These are phyloP conservation scores for Fusarium foetens DNA, from an alignment of 2,329 filamentous ascomycete species.

Conservation along the genomic window DNA sequence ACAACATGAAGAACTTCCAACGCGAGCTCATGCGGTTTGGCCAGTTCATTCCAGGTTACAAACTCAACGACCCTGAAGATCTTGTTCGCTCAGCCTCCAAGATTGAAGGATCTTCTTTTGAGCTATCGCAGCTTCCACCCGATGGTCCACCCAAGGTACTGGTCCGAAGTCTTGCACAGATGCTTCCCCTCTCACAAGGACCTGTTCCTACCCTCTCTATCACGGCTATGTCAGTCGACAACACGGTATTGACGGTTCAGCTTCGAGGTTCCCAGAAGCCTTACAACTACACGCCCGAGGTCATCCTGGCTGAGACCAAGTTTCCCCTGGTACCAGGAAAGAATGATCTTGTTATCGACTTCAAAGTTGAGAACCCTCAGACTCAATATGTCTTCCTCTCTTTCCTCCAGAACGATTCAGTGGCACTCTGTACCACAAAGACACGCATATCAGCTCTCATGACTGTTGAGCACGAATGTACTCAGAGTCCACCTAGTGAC, in stretches of 20 bases:
- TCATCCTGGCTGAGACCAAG: not conserved
- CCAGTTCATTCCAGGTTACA: slow-evolving; percentile 14
- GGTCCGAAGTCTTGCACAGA: slow-evolving; percentile 15
- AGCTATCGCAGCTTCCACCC: not conserved
- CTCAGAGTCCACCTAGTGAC: not conserved
- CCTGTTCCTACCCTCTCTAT: slow-evolving; percentile 1
- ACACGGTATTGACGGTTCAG: not conserved
- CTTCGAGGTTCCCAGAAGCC: not conserved
- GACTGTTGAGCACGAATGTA: slow-evolving; percentile 17
- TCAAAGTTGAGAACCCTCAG: slow-evolving; percentile 2
- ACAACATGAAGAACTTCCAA: slow-evolving; percentile 6
- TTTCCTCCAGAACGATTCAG: slow-evolving; percentile 7
- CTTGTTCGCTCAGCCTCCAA: slow-evolving; percentile 3
- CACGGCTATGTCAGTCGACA: slow-evolving; percentile 1
- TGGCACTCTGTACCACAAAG: slow-evolving; percentile 7
- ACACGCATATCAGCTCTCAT: slow-evolving; percentile 13
- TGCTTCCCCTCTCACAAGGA: not conserved
- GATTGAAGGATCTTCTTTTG: not conserved
- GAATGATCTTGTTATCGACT: slow-evolving; percentile 6
- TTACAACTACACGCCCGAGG: slow-evolving; percentile 13
- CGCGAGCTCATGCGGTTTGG: slow-evolving; percentile 17
- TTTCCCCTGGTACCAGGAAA: not conserved
- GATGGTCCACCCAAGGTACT: slow-evolving; percentile 10
- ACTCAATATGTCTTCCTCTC: slow-evolving; percentile 17
- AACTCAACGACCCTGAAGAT: slow-evolving; percentile 8